Conservation (phyloP, 1,284 basidiomycete species). For the Naganishia cerealis region DNA sequence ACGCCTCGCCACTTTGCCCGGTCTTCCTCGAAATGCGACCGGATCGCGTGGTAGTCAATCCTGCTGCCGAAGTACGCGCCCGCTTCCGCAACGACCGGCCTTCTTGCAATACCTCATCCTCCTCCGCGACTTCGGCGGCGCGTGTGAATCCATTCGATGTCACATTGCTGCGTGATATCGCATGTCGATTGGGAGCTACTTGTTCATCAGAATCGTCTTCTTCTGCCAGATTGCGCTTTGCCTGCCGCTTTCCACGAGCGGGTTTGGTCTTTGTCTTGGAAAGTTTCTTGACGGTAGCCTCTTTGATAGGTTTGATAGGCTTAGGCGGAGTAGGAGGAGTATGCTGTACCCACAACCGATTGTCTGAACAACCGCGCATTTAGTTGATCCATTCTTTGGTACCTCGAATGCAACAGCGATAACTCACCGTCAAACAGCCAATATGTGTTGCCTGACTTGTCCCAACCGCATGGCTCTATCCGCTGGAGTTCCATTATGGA, state of each 20-base stretch:
- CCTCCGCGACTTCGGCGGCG: background rate
- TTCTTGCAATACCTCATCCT: background rate
- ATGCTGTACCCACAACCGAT: conserved; percentile 60
- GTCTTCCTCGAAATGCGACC: background rate
- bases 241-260: conserved; percentile 2
- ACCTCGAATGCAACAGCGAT: background rate
- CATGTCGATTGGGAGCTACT: background rate
- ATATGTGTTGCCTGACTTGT: conserved; percentile 58
- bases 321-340: conserved; percentile 41
- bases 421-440: conserved; percentile 59
- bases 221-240: background rate
- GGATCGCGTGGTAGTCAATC: conserved; percentile 8
- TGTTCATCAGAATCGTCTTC: background rate
- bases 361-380: conserved; percentile 47
- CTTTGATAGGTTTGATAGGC: conserved; percentile 13
- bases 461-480: conserved; percentile 60
- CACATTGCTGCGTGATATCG: conserved; percentile 1
- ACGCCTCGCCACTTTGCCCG: background rate
- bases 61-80: background rate
- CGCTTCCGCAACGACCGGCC: conserved; percentile 7
- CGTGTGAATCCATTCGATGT: background rate
- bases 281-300: background rate
- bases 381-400: background rate
- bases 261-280: conserved; percentile 11
- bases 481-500: conserved; percentile 42